phyloP scores from a whole-genome alignment of 164 flowering plant species.

The Vitis riparia region DNA sequence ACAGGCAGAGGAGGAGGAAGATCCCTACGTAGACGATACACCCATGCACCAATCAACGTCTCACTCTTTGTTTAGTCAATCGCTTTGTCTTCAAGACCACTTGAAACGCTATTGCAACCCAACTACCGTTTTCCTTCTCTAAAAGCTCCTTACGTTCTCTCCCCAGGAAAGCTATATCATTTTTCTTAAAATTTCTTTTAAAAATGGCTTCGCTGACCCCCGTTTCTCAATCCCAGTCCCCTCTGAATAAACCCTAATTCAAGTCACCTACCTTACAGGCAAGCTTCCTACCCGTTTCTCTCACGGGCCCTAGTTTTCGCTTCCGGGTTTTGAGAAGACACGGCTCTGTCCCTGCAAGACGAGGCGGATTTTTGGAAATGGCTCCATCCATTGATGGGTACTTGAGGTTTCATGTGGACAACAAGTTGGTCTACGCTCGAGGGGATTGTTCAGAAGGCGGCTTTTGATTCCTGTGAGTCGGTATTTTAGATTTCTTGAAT shows the following conservation, averaged over 20 bases:
- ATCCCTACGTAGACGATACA: too few species aligned
- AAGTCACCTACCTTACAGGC: too few species aligned
- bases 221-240: conserved; percentile 24
- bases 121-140: not conserved
- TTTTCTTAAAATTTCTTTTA: not conserved
- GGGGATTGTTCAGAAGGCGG: conserved; percentile 61
- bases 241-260: conserved; percentile 21
- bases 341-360: too few species aligned
- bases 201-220: conserved; percentile 23
- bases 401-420: conserved; percentile 83
- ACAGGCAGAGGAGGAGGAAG: too few species aligned
- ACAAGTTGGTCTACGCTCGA: conserved; percentile 90
- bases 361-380: conserved; percentile 31
- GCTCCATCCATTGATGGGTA: conserved; percentile 75
- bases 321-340: conserved; percentile 40
- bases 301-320: not conserved
- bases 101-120: conserved; percentile 17
- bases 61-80: not conserved
- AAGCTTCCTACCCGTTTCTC: not conserved
- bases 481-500: not conserved
- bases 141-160: not conserved
- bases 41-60: too few species aligned
- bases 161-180: not conserved
- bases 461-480: conserved; percentile 65
- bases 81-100: conserved; percentile 22